Conservation (phyloP, 2,329 filamentous ascomycete species). For the Monosporascus sp. region DNA sequence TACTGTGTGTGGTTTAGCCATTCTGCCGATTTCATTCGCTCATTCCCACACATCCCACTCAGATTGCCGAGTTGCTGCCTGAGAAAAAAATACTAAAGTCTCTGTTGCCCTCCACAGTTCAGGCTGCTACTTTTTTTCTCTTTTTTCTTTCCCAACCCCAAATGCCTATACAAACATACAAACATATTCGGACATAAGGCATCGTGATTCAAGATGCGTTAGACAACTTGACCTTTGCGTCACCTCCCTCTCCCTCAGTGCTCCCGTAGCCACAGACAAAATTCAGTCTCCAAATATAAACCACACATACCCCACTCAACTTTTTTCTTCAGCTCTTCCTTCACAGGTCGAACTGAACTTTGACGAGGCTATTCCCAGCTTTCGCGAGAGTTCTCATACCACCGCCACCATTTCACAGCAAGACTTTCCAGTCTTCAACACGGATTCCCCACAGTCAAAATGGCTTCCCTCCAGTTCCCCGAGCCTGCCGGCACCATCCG, state of each 20-base stretch:
- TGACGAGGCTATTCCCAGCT: slow-evolving; percentile 53
- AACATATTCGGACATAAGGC: slow-evolving; percentile 32
- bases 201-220: slow-evolving; percentile 53
- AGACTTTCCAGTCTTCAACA: slow-evolving; percentile 75
- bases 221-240: slow-evolving; percentile 36
- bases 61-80: slow-evolving; percentile 19
- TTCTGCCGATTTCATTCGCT: not conserved
- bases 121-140: slow-evolving; percentile 19
- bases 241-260: slow-evolving; percentile 27
- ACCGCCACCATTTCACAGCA: slow-evolving; percentile 57
- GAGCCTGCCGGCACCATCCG: slow-evolving; percentile 59
- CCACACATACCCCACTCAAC: slow-evolving; percentile 43
- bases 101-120: slow-evolving; percentile 17
- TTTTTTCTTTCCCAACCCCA: slow-evolving; percentile 31
- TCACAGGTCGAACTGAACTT: slow-evolving; percentile 63
- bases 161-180: slow-evolving; percentile 26
- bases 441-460: slow-evolving; percentile 71
- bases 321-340: slow-evolving; percentile 47
- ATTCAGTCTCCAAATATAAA: slow-evolving; percentile 45
- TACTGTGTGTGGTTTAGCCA: not conserved
- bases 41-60: not conserved
- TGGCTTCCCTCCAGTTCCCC: slow-evolving; percentile 69
- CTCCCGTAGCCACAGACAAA: slow-evolving; percentile 40
- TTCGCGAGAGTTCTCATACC: slow-evolving; percentile 52
- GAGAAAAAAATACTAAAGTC: slow-evolving; percentile 27